Conservation (phyloP, 2,329 filamentous ascomycete genomes). For the Phialocephala sp. region DNA sequence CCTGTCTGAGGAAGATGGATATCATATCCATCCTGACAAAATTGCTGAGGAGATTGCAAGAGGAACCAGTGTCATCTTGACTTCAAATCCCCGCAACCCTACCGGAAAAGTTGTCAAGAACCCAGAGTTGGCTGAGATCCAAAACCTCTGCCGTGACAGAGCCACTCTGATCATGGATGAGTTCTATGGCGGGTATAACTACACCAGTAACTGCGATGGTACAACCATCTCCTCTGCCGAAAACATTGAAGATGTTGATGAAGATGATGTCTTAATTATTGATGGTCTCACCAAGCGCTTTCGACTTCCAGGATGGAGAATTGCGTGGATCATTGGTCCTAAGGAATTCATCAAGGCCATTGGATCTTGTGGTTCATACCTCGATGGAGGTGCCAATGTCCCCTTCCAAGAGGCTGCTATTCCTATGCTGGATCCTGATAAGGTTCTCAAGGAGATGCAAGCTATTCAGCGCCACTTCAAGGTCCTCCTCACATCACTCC, state of each 20-base stretch:
- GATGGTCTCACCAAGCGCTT: constrained; percentile 97
- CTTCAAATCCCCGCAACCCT: constrained; percentile 93
- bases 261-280: constrained; percentile 91
- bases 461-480: constrained; percentile 89
- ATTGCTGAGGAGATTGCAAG: constrained; percentile 90
- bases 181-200: constrained; percentile 97
- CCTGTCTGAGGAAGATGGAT: constrained; percentile 82
- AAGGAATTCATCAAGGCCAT: constrained; percentile 97
- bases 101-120: constrained; percentile 87
- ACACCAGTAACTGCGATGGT: constrained; percentile 90
- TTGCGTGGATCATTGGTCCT: constrained; percentile 94
- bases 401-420: constrained; percentile 95
- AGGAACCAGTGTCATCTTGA: constrained; percentile 86
- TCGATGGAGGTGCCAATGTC: constrained; percentile 92
- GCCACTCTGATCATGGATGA: constrained; percentile 95
- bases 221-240: constrained; percentile 86
- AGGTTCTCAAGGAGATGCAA: constrained; percentile 85
- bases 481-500: constrained; percentile 41
- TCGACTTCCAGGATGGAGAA: constrained; percentile 93
- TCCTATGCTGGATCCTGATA: constrained; percentile 85
- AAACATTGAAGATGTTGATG: constrained; percentile 88
- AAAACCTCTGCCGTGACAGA: constrained; percentile 88
- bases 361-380: constrained; percentile 89
- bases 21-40: constrained; percentile 92
- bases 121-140: constrained; percentile 85